A percentile compares a stretch with the other conserved stretches of the same genome.
Evolutionary conservation across 106 monocot genomes (phyloP).

Genomic region (Allium fistulosum): DNA sequence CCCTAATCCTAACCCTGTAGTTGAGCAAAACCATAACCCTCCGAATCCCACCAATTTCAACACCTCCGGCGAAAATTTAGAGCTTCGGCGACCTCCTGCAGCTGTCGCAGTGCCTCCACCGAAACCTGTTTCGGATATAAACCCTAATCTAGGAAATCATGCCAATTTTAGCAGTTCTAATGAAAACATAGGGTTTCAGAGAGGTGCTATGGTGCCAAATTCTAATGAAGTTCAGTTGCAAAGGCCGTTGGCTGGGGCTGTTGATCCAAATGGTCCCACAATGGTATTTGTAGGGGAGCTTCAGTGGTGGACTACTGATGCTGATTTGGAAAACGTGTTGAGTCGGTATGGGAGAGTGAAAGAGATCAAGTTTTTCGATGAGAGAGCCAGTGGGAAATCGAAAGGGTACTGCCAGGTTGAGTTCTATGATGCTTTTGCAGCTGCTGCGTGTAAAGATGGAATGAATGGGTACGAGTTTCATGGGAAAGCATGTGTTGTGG

Average conservation of each 20-base stretch:
- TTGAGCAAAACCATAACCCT: conserved; percentile 5
- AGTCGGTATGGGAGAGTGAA: conserved; percentile 53
- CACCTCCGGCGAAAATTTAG: not conserved
- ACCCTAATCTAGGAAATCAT: not conserved
- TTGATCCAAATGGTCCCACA: conserved; percentile 23
- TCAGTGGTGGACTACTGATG: conserved; percentile 80
- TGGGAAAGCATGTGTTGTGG: conserved; percentile 53
- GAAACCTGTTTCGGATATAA: not conserved
- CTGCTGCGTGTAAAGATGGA: conserved; percentile 57
- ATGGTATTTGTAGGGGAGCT: conserved; percentile 58
- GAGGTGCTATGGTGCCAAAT: conserved; percentile 1
- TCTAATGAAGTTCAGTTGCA: not conserved
- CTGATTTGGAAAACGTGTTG: conserved; percentile 42
- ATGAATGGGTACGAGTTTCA: conserved; percentile 63
- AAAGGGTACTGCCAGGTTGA: conserved; percentile 76
- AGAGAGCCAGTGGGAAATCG: conserved; percentile 72
- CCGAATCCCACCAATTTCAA: not conserved
- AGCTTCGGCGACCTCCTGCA: not conserved
- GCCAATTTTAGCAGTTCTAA: not conserved
- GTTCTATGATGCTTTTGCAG: conserved; percentile 44
- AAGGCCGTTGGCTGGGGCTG: not conserved
- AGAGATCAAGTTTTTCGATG: conserved; percentile 69
- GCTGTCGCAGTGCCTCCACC: not conserved
- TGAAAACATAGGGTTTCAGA: conserved; percentile 5
- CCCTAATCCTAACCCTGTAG: conserved; percentile 9